Evolutionary conservation across 1,284 basidiomycete genomes (phyloP).

Genomic region (Malassezia restricta): DNA sequence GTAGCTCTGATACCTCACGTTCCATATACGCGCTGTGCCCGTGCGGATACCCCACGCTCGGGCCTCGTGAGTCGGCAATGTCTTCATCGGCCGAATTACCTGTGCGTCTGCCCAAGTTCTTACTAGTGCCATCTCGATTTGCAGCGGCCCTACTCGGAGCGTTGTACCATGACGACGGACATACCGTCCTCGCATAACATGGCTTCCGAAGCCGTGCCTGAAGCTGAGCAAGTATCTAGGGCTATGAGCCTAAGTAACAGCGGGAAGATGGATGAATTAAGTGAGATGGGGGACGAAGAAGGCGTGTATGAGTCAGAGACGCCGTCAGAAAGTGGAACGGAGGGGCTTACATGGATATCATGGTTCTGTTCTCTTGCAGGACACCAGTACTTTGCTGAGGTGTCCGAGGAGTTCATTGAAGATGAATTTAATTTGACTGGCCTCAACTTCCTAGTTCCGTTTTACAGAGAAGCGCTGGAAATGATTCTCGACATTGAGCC

Average conservation of each 20-base stretch:
- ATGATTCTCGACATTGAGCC: constrained; percentile 99
- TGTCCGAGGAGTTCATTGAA: constrained; percentile 96
- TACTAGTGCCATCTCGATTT: too few species aligned
- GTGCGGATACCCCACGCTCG: too few species aligned
- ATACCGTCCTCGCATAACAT: too few species aligned
- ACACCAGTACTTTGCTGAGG: constrained; percentile 81
- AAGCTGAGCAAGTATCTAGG: background rate
- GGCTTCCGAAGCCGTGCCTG: background rate
- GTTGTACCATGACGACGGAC: too few species aligned
- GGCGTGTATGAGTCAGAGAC: constrained; percentile 27
- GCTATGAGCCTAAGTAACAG: background rate
- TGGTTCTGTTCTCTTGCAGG: constrained; percentile 98
- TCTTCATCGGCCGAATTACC: too few species aligned
- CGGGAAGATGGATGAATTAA: constrained; percentile 1
- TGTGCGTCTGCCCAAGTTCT: too few species aligned
- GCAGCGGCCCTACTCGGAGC: too few species aligned
- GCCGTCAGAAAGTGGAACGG: constrained; percentile 37
- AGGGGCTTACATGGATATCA: constrained; percentile 73
- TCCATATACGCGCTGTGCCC: too few species aligned
- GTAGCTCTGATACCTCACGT: too few species aligned
- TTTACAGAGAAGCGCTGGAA: constrained; percentile 99
- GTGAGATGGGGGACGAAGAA: constrained; percentile 14
- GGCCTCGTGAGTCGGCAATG: too few species aligned
- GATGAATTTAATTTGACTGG: constrained; percentile 99
- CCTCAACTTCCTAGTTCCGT: constrained; percentile 81